Evolutionary conservation across 257 asterid genomes (phyloP), one percentile per base, ranked within the genome.

Genomic region (Linaria vulgaris): DNA sequence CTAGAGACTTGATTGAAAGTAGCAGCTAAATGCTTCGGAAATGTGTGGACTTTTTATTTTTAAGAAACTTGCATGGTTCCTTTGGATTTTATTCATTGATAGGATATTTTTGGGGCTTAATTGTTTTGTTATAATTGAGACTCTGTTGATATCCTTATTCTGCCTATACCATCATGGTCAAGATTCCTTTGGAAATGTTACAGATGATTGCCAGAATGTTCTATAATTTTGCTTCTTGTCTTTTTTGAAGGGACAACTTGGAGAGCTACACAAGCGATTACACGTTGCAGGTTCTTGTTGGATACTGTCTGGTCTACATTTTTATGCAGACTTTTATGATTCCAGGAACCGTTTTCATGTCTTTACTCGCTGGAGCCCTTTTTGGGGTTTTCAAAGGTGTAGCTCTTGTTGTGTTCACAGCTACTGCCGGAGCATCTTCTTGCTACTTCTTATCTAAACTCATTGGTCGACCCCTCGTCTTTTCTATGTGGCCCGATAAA

Each of bases 311-410:
- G 48, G 95, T 88, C 72, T 88, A 88, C 89, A 81, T 91, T 55
- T 91, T 86, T 72, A 91, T 91, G 98, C 98, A 91, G 95, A 91
- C 98, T 19, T 91, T 88, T 72, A 91, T 91, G 98, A 91, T 91
- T 61, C 98, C 98, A 0, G 96, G 98, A 57, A 91, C 98, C 22
- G 90, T 88, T 60, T 88, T 88, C 57, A 91, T 91, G 98, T 88
- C 98, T 31, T 81, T 91, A 69, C 95, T 88, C 24, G 98, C 98
- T 52, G 98, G 98, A 60, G 76, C 96, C 25, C 92, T 91, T 45
- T 88, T 91, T 30, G 98, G 98, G 63, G 88, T 88, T 61, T 71
- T 79, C 76, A 91, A 78, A 76, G 98, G 98, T 46, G 91, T 91
- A 25, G 87, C 95, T 64, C 90, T 91, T 23, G 98, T 88, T 22